A percentile compares a stretch with the other conserved stretches of the same genome.
Conservation (phyloP, 352 stramenopile species). For the Phytophthora europaea region DNA sequence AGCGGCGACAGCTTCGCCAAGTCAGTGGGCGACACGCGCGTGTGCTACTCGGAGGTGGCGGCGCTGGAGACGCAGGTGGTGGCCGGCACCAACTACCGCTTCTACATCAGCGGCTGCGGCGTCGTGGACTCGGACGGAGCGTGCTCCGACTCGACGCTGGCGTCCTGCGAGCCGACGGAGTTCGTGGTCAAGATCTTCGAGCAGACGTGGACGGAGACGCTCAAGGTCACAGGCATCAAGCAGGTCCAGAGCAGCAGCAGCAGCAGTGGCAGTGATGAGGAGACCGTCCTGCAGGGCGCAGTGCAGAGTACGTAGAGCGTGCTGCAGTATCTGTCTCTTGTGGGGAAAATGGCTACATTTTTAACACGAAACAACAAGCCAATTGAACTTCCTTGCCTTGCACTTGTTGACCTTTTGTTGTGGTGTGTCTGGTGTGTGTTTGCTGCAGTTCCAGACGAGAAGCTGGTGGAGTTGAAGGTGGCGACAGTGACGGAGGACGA, state of each 20-base stretch:
- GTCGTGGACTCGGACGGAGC: slow-evolving; percentile 49
- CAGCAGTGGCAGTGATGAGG: slow-evolving; percentile 5
- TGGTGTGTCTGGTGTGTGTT: slow-evolving; percentile 15
- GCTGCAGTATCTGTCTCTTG: slow-evolving; percentile 9
- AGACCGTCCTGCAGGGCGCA: slow-evolving; percentile 10
- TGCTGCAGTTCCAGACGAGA: slow-evolving; percentile 24
- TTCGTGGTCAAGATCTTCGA: slow-evolving; percentile 70
- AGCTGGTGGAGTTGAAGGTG: neutral
- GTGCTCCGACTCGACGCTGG: slow-evolving; percentile 42
- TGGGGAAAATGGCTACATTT: slow-evolving; percentile 7
- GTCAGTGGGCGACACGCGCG: slow-evolving; percentile 44
- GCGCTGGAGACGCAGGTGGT: slow-evolving; percentile 74
- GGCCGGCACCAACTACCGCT: slow-evolving; percentile 81
- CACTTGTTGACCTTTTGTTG: slow-evolving; percentile 23
- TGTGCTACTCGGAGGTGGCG: slow-evolving; percentile 52
- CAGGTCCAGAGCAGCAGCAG: slow-evolving; percentile 7
- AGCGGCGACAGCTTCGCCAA: slow-evolving; percentile 36
- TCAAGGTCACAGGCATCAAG: slow-evolving; percentile 69
- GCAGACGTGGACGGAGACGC: slow-evolving; percentile 68
- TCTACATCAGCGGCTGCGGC: slow-evolving; percentile 63
- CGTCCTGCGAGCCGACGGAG: slow-evolving; percentile 35
- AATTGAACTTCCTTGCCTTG: slow-evolving; percentile 18
- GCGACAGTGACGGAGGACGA: slow-evolving; percentile 50
- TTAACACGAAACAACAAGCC: slow-evolving; percentile 23
- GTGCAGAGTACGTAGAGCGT: slow-evolving; percentile 36